These are phyloP conservation scores for Cochlearia excelsa DNA, from an alignment of 345 rosid species.

Conservation along the genomic window DNA sequence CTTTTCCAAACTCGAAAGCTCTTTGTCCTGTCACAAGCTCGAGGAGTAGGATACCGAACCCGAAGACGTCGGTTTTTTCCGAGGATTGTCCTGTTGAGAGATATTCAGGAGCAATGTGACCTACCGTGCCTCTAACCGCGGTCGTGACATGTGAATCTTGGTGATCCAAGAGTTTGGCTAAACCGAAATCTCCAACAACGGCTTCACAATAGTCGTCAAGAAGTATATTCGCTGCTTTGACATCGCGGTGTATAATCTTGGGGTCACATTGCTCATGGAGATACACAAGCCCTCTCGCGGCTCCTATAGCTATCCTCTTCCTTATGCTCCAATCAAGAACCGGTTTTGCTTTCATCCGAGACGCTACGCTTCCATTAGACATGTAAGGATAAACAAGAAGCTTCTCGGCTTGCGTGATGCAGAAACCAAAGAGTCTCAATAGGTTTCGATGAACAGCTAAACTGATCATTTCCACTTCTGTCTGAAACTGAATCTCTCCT, in stretches of 20 bases:
- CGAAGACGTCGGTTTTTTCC: conserved; percentile 41
- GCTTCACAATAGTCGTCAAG: conserved; percentile 42
- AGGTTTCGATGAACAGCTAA: conserved; percentile 43
- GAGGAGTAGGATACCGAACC: conserved; percentile 41
- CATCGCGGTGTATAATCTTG: conserved; percentile 42
- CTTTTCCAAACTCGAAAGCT: conserved; percentile 41
- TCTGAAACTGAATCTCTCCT: conserved; percentile 45
- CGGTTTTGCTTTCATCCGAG: conserved; percentile 39
- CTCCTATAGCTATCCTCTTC: conserved; percentile 41
- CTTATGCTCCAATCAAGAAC: conserved; percentile 40
- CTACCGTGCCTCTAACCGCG: conserved; percentile 41
- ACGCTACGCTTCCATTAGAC: conserved; percentile 44
- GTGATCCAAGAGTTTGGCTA: conserved; percentile 40
- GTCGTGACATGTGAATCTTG: conserved; percentile 43
- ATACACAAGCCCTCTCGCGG: conserved; percentile 43
- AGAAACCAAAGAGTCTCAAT: conserved; percentile 39
- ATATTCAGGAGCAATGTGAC: conserved; percentile 46
- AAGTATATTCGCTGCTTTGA: conserved; percentile 42
- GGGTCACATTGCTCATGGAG: conserved; percentile 44
- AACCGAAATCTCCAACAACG: conserved; percentile 42
- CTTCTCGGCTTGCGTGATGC: conserved; percentile 41
- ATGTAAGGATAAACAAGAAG: conserved; percentile 44
- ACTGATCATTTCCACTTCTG: conserved; percentile 44
- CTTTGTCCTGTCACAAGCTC: conserved; percentile 41
- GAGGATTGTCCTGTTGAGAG: conserved; percentile 43